Conservation (phyloP, 768 basidiomycete species). For the Boletus sensibilis region DNA sequence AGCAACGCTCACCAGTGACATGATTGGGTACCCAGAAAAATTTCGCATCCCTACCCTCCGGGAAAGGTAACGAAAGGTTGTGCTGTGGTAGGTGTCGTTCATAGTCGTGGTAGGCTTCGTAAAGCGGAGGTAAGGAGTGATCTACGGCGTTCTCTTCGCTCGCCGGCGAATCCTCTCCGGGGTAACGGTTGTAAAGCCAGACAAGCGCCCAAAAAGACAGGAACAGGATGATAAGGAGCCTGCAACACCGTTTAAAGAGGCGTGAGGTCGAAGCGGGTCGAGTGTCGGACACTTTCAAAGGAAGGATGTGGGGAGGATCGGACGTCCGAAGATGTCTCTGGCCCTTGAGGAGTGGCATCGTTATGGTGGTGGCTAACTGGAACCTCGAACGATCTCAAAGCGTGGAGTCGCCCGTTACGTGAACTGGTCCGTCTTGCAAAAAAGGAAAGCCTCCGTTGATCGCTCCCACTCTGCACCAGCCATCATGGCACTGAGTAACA, state of each 20-base stretch:
- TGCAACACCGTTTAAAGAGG: conserved; percentile 6
- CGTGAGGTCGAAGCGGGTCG: background rate
- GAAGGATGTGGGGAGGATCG: conserved; percentile 14
- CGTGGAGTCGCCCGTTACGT: background rate
- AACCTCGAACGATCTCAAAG: background rate
- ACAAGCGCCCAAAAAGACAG: conserved; percentile 14
- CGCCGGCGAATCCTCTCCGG: background rate
- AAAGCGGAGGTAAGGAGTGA: conserved; percentile 43
- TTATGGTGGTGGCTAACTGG: conserved; percentile 5
- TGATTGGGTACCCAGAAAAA: conserved; percentile 54
- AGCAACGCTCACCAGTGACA: conserved; percentile 34
- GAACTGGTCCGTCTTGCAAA: background rate
- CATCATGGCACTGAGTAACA: background rate
- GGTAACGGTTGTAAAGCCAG: conserved; percentile 12
- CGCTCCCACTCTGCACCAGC: background rate
- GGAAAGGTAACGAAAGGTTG: conserved; percentile 36
- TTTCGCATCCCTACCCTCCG: conserved; percentile 40
- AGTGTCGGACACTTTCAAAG: conserved; percentile 12
- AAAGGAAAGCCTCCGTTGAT: conserved; percentile 3
- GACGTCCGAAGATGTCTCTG: conserved; percentile 7
- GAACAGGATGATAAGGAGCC: conserved; percentile 14
- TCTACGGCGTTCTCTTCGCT: conserved; percentile 1
- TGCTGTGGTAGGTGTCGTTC: conserved; percentile 50
- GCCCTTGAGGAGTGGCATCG: conserved; percentile 8
- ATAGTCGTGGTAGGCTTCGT: conserved; percentile 41